phyloP scores from a whole-genome alignment of 2,329 filamentous ascomycete species.

The Penicillium sp. region DNA sequence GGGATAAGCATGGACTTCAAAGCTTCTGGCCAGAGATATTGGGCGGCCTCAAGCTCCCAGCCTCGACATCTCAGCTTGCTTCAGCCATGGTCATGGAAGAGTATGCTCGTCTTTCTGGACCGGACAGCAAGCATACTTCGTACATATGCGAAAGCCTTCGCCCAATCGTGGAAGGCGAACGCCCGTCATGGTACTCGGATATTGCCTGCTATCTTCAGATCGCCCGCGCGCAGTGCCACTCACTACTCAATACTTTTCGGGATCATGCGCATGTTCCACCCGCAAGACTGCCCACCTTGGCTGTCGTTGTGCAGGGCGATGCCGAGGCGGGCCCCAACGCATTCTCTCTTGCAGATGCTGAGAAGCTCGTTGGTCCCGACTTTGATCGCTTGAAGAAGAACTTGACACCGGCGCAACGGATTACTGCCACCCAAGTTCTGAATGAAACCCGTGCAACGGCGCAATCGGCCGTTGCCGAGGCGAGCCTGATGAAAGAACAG shows the following conservation, averaged over 20 bases:
- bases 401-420: constrained; percentile 80
- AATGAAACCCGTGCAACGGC: constrained; percentile 71
- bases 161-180: constrained; percentile 72
- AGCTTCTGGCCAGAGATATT: constrained; percentile 62
- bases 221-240: constrained; percentile 84
- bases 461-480: constrained; percentile 69
- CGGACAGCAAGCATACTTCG: constrained; percentile 31
- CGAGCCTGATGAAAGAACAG: constrained; percentile 69
- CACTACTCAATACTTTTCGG: constrained; percentile 83
- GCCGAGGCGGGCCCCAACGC: constrained; percentile 85
- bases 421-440: constrained; percentile 75
- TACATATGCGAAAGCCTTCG: constrained; percentile 58
- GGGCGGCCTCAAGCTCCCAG: constrained; percentile 64
- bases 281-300: constrained; percentile 70
- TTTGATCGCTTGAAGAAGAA: constrained; percentile 83
- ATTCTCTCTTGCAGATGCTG: constrained; percentile 81
- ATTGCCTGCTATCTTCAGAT: constrained; percentile 86
- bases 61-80: constrained; percentile 80
- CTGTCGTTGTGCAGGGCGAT: constrained; percentile 91
- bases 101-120: constrained; percentile 60
- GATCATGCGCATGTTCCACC: constrained; percentile 79
- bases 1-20: constrained; percentile 55
- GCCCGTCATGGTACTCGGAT: constrained; percentile 79
- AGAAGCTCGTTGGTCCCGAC: constrained; percentile 79
- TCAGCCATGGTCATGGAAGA: constrained; percentile 83